These are phyloP conservation scores for Fraxinus xanthoxyloides DNA, from an alignment of 305 asterid genomes.

Conservation along the genomic window DNA sequence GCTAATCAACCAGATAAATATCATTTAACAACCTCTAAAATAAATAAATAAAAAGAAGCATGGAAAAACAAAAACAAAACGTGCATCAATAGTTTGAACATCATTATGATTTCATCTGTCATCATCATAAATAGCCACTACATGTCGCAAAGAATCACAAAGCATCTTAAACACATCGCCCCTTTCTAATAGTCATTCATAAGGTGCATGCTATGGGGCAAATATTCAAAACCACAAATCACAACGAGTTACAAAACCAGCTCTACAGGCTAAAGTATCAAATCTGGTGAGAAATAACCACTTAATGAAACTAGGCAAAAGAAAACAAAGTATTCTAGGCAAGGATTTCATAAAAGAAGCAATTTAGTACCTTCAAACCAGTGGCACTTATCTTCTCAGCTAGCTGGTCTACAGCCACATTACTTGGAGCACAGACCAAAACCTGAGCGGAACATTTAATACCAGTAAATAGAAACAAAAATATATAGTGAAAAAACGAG, in stretches of 20 bases:
- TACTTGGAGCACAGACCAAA: conserved; percentile 99
- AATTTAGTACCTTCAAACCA: conserved; percentile 77
- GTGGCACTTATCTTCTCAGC: conserved; percentile 99
- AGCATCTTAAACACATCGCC: neutral
- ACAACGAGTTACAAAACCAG: neutral
- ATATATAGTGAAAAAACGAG: neutral
- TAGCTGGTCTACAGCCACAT: conserved; percentile 98
- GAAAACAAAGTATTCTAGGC: neutral
- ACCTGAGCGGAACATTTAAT: conserved; percentile 50
- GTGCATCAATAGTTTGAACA: neutral
- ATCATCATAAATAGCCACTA: neutral
- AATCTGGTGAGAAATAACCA: neutral
- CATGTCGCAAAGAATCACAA: neutral
- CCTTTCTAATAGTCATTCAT: neutral
- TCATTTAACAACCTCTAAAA: neutral
- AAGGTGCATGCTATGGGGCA: neutral
- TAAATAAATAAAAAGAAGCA: neutral
- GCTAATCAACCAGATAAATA: conserved; percentile 1
- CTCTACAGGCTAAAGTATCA: neutral
- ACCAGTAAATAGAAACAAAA: conserved; percentile 15
- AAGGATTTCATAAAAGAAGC: conserved; percentile 12
- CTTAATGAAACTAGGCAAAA: neutral
- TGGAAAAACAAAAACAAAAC: neutral
- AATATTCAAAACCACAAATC: neutral
- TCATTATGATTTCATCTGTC: neutral